A percentile compares a stretch with the other conserved stretches of the same genome.
phyloP scores from a whole-genome alignment of 768 basidiomycete species.

The Lentinula raphanica region DNA sequence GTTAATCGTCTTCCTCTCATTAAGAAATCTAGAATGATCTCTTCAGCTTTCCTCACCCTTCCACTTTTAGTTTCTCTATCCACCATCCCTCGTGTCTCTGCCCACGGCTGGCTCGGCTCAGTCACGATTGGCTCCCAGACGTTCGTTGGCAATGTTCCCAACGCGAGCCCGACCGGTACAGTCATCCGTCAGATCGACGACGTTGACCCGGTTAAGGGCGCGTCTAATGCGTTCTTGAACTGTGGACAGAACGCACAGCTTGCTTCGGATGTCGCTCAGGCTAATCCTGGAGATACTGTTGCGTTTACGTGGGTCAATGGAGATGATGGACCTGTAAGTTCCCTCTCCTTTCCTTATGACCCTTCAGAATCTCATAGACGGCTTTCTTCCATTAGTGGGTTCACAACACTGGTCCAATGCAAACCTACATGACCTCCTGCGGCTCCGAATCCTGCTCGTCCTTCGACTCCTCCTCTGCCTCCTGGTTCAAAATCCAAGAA shows the following conservation, averaged over 20 bases:
- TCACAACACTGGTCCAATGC: slow-evolving; percentile 42
- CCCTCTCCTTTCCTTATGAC: not conserved
- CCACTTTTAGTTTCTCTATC: too few species aligned
- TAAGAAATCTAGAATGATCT: too few species aligned
- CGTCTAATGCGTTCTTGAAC: slow-evolving; percentile 34
- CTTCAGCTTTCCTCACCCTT: too few species aligned
- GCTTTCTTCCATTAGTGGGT: slow-evolving; percentile 31
- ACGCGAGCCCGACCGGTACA: slow-evolving; percentile 21
- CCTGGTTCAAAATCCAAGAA: slow-evolving; percentile 47
- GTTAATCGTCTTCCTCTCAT: too few species aligned
- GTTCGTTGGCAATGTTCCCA: slow-evolving; percentile 4
- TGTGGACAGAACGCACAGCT: slow-evolving; percentile 39
- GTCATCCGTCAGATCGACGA: slow-evolving; percentile 39
- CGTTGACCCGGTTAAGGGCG: slow-evolving; percentile 41
- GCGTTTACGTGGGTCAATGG: slow-evolving; percentile 38
- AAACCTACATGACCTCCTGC: slow-evolving; percentile 50
- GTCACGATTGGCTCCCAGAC: slow-evolving; percentile 3
- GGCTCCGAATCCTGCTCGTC: slow-evolving; percentile 30
- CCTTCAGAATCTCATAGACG: too few species aligned
- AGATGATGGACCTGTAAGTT: slow-evolving; percentile 21
- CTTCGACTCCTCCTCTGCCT: slow-evolving; percentile 33
- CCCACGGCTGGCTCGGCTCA: slow-evolving; percentile 4
- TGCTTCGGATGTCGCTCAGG: slow-evolving; percentile 36
- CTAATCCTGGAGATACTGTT: slow-evolving; percentile 38
- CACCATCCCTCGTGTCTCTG: not conserved